phyloP scores from a whole-genome alignment of 2,329 filamentous ascomycete species.

The Nemania serpens region DNA sequence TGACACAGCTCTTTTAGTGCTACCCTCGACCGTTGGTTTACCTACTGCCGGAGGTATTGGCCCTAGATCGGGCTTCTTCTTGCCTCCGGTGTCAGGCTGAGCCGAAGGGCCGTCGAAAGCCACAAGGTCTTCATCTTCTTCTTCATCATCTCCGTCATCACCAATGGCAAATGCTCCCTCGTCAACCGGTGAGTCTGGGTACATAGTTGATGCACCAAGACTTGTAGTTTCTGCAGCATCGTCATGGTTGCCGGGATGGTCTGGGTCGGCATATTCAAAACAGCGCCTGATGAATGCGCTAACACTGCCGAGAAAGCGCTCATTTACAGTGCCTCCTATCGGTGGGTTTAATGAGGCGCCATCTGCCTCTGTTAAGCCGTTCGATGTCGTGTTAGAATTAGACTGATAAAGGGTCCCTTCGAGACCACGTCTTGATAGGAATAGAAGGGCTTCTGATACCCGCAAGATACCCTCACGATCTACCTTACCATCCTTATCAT shows the following conservation, averaged over 20 bases:
- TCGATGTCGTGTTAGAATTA: conserved; percentile 60
- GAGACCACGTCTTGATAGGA: conserved; percentile 86
- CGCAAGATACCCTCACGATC: conserved; percentile 93
- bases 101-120: conserved; percentile 56
- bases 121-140: conserved; percentile 58
- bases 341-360: conserved; percentile 46
- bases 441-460: conserved; percentile 92
- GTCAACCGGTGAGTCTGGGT: conserved; percentile 39
- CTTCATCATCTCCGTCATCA: conserved; percentile 61
- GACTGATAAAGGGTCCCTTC: conserved; percentile 74
- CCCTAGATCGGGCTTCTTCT: conserved; percentile 49
- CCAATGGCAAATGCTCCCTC: conserved; percentile 72
- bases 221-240: conserved; percentile 38
- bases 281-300: conserved; percentile 95
- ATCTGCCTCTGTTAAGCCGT: conserved; percentile 46
- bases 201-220: conserved; percentile 30
- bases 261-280: conserved; percentile 97
- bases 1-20: conserved; percentile 50
- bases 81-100: conserved; percentile 47
- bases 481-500: conserved; percentile 86
- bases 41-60: conserved; percentile 41
- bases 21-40: conserved; percentile 35
- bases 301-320: conserved; percentile 88
- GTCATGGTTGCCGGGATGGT: conserved; percentile 68
- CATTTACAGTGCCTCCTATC: conserved; percentile 69